Conservation (phyloP, 2,329 filamentous ascomycete genomes). For the Tolypocladium nubicola region DNA sequence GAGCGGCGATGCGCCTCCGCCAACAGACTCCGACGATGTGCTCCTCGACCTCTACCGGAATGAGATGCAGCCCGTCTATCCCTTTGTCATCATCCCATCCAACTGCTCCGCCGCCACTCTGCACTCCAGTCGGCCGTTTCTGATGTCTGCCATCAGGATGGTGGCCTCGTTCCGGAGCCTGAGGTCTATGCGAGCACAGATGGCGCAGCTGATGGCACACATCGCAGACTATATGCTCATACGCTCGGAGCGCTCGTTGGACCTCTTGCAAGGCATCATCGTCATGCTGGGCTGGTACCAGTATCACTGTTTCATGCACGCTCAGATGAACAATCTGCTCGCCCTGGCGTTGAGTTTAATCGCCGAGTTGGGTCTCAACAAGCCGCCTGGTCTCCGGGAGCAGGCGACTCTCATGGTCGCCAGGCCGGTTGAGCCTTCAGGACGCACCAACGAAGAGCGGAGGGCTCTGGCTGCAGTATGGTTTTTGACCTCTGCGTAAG, state of each 20-base stretch:
- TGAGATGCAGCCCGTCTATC: conserved; percentile 31
- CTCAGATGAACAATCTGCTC: conserved; percentile 40
- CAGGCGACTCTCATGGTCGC: conserved; percentile 31
- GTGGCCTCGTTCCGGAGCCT: conserved; percentile 36
- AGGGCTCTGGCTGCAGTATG: conserved; percentile 42
- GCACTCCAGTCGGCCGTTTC: conserved; percentile 29
- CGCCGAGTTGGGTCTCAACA: conserved; percentile 35
- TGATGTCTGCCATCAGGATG: conserved; percentile 39
- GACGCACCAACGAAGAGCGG: conserved; percentile 39
- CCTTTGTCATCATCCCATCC: conserved; percentile 34
- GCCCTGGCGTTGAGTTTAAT: conserved; percentile 35
- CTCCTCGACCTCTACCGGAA: conserved; percentile 33
- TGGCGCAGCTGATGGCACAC: conserved; percentile 34
- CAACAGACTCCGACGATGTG: conserved; percentile 33
- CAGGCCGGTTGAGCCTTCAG: conserved; percentile 23
- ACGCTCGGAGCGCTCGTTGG: conserved; percentile 36
- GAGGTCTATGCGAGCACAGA: conserved; percentile 37
- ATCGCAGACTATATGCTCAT: conserved; percentile 38
- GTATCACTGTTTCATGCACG: conserved; percentile 42
- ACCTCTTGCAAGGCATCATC: conserved; percentile 37
- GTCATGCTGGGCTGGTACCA: conserved; percentile 42
- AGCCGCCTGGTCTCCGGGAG: conserved; percentile 28
- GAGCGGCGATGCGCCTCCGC: conserved; percentile 25
- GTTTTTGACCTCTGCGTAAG: conserved; percentile 43
- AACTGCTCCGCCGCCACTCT: conserved; percentile 25